Percentiles rank a stretch among this genome's conserved stretches.
These are phyloP conservation scores for Mortierella sp. DNA, from an alignment of 371 early-diverging fungal genomes.

Conservation along the genomic window DNA sequence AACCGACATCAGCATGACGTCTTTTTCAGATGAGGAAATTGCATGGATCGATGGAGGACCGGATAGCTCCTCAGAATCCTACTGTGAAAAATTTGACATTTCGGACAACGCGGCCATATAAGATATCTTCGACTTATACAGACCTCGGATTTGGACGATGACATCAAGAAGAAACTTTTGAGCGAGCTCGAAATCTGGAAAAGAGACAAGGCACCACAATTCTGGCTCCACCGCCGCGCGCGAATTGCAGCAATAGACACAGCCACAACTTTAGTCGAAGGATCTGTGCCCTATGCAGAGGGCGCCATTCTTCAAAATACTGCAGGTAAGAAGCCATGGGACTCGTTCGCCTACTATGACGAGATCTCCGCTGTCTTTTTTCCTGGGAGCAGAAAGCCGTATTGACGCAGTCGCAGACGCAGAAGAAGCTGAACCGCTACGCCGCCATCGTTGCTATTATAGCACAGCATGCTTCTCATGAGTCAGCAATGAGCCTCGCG, in stretches of 20 bases:
- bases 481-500: too few species aligned
- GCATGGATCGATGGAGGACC: neutral
- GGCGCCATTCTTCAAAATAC: too few species aligned
- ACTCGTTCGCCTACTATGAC: too few species aligned
- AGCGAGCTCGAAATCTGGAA: neutral
- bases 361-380: too few species aligned
- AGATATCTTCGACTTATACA: neutral
- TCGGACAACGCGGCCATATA: neutral
- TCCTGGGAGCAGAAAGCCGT: too few species aligned
- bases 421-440: too few species aligned
- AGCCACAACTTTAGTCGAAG: neutral
- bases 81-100: conserved; percentile 7
- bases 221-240: neutral
- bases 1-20: conserved; percentile 1
- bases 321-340: too few species aligned
- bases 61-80: neutral
- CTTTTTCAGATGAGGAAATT: conserved; percentile 12
- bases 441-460: too few species aligned
- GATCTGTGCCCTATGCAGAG: neutral
- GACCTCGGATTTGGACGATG: neutral
- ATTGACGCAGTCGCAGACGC: too few species aligned
- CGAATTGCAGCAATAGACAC: neutral
- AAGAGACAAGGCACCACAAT: neutral
- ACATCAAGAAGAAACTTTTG: neutral
- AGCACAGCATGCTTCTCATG: too few species aligned